Conservation (phyloP, 192 early-diverging fungal genomes). For the Podila minutissima region DNA sequence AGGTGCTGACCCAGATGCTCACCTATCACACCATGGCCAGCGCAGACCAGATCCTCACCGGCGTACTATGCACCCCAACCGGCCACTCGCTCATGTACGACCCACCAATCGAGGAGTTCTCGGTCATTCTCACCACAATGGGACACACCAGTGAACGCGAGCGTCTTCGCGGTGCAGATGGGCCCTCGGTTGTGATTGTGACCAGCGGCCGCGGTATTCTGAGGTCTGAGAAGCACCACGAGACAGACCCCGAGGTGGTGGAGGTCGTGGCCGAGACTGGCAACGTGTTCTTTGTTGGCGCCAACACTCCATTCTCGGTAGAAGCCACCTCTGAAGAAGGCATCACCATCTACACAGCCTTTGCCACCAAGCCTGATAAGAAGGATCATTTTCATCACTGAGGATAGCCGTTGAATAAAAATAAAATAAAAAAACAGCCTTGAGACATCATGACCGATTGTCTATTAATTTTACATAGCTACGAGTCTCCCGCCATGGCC, state of each 20-base stretch:
- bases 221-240: slow-evolving; percentile 35
- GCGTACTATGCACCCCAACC: slow-evolving; percentile 59
- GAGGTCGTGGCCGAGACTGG: slow-evolving; percentile 58
- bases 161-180: slow-evolving; percentile 66
- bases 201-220: slow-evolving; percentile 77
- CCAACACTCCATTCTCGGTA: slow-evolving; percentile 61
- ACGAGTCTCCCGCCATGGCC: background rate
- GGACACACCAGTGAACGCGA: slow-evolving; percentile 56
- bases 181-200: slow-evolving; percentile 90
- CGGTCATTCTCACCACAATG: slow-evolving; percentile 76
- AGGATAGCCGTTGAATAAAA: background rate
- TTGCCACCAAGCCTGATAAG: slow-evolving; percentile 46
- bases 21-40: slow-evolving; percentile 88
- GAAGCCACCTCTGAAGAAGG: slow-evolving; percentile 50
- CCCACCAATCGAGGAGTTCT: slow-evolving; percentile 97
- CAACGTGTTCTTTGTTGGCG: slow-evolving; percentile 82
- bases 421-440: too few relatives aligned
- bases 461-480: too few relatives aligned
- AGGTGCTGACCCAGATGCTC: slow-evolving; percentile 89
- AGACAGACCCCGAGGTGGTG: slow-evolving; percentile 25
- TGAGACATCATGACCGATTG: background rate
- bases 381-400: slow-evolving; percentile 45
- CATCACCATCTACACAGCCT: slow-evolving; percentile 59
- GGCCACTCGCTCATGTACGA: slow-evolving; percentile 81
- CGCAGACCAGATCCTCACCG: slow-evolving; percentile 80